Base-by-base conservation (phyloP, 2,329 filamentous ascomycete species). In the Colletotrichum liaoningense region DNA sequence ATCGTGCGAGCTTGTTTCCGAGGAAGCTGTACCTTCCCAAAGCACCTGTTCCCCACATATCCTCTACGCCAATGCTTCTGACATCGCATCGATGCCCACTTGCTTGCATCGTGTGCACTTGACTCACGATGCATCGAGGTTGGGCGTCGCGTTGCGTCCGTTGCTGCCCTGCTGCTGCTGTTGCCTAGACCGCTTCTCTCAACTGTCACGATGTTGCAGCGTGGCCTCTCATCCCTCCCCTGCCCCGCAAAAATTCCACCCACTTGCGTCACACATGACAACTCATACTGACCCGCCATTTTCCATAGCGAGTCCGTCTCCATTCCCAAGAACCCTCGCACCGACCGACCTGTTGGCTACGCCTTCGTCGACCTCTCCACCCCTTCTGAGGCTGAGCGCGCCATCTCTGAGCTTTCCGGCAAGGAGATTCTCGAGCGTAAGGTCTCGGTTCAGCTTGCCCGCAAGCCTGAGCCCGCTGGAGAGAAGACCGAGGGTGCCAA, bases 281-380 rank as follows among this genome's bases (percentile, higher is more conserved):
- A 49, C 71, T 71, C 71, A 73, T 71, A 73, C 71, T 73, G 71
- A 70, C 71, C 71, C 67, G 63, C 58, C 66, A 72, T 70, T 68
- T 69, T 14, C 30, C 62, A 72, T 81, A 98, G 97, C 86, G 97
- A 99, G 90, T 97, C 95, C 85, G 96, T 96, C 85, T 98, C 97
- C 80, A 99, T 99, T 86, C 97, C 97, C 79, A 98, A 97, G 91
- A 98, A 99, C 90, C 97, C 97, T 83, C 96, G 97, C 86, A 99
- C 96, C 86, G 96, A 95, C 86, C 96, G 97, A 84, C 96, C 97
- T 77, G 97, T 99, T 84, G 97, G 97, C 83, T 99, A 98, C 86
- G 97, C 97, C 83, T 99, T 99, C 84, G 97, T 99, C 84, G 97
- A 98, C 83, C 93, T 99, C 77, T 97, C 95, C 75, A 98, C 96